These are phyloP conservation scores for Mariannaea sp. DNA, from an alignment of 2,329 filamentous ascomycete species.

Conservation along the genomic window DNA sequence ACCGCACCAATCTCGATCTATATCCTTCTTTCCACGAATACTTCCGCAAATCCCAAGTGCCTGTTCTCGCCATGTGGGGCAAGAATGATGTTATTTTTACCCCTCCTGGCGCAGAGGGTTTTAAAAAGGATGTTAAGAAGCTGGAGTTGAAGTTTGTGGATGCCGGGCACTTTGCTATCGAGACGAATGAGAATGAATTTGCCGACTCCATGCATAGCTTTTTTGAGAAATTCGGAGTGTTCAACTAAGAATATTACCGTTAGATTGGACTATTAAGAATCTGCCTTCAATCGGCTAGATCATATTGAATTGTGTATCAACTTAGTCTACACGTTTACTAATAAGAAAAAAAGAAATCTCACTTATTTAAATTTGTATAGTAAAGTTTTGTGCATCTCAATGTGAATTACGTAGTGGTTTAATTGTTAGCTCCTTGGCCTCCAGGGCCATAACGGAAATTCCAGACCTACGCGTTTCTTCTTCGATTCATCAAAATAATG, in stretches of 20 bases:
- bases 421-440: too few species aligned
- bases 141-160: slow-evolving; percentile 2
- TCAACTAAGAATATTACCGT: neutral
- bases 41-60: slow-evolving; percentile 54
- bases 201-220: neutral
- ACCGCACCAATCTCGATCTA: slow-evolving; percentile 57
- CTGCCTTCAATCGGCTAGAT: too few species aligned
- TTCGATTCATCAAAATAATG: too few species aligned
- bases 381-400: too few species aligned
- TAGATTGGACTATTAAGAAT: neutral
- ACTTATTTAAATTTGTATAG: too few species aligned
- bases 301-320: too few species aligned
- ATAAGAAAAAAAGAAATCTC: too few species aligned
- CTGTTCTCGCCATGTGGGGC: slow-evolving; percentile 63
- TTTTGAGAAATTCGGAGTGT: neutral
- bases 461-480: too few species aligned
- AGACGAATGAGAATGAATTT: slow-evolving; percentile 1
- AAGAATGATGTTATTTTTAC: slow-evolving; percentile 37
- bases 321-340: too few species aligned
- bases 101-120: slow-evolving; percentile 1
- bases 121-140: neutral
- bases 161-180: slow-evolving; percentile 6
- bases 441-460: too few species aligned
- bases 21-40: slow-evolving; percentile 62
- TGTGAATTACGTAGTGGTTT: too few species aligned